Evolutionary conservation across 106 monocot species (phyloP).

Genomic region (Allium fistulosum): DNA sequence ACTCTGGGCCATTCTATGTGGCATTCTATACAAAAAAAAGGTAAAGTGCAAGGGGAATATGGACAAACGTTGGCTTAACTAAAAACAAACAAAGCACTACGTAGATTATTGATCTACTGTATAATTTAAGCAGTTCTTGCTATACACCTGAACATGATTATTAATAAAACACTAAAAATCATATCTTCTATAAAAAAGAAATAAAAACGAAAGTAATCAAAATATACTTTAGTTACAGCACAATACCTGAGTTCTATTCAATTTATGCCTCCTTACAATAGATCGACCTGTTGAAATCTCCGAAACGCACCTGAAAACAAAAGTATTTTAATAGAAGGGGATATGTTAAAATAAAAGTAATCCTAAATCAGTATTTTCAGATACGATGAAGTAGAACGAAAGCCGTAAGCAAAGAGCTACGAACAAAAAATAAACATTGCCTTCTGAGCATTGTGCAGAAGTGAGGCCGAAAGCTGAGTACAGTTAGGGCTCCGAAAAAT

Average conservation of each 20-base stretch:
- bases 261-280: slow-evolving; percentile 10
- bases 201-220: background rate
- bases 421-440: background rate
- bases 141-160: background rate
- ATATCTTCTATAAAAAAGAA: background rate
- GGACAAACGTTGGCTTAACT: too few species aligned
- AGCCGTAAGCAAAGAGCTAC: background rate
- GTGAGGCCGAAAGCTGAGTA: background rate
- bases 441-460: slow-evolving; percentile 11
- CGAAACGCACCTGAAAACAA: slow-evolving; percentile 31
- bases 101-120: background rate
- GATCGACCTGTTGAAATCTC: slow-evolving; percentile 23
- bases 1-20: too few species aligned
- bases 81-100: too few species aligned
- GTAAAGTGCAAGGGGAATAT: too few species aligned
- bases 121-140: background rate
- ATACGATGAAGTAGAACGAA: background rate
- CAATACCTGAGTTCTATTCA: slow-evolving; percentile 20
- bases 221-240: background rate
- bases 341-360: background rate
- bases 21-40: too few species aligned
- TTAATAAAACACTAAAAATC: background rate
- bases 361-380: background rate
- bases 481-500: too few species aligned
- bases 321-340: background rate